phyloP scores from a whole-genome alignment of 768 basidiomycete genomes.

The Lyophyllum semitale region DNA sequence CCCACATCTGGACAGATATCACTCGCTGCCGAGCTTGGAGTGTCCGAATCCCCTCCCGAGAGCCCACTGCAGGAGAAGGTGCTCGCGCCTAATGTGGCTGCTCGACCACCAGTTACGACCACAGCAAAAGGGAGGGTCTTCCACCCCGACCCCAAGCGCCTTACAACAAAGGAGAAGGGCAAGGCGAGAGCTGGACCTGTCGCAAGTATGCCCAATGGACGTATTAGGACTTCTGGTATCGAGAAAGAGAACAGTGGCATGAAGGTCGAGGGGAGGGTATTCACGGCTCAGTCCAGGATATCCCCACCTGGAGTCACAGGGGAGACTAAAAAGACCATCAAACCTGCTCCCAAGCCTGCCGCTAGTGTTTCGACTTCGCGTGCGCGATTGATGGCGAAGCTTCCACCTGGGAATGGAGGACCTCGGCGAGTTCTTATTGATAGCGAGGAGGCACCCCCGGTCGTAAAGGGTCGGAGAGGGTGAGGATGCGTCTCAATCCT shows the following conservation, averaged over 20 bases:
- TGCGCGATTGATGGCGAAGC: conserved; percentile 27
- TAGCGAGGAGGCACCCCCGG: conserved; percentile 61
- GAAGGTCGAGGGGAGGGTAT: conserved; percentile 1
- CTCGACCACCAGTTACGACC: conserved; percentile 7
- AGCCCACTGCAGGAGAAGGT: conserved; percentile 58
- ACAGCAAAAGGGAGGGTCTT: conserved; percentile 27
- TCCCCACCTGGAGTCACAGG: conserved; percentile 18
- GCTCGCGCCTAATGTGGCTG: conserved; percentile 32
- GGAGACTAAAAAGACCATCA: conserved; percentile 20
- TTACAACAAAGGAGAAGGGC: conserved; percentile 39
- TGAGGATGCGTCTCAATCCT: conserved; percentile 23
- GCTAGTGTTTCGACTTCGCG: conserved; percentile 18
- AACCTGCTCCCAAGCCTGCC: conserved; percentile 20
- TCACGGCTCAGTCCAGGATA: conserved; percentile 17
- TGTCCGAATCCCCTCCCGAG: conserved; percentile 43
- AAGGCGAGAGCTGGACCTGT: conserved; percentile 36
- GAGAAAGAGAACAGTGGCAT: conserved; percentile 31
- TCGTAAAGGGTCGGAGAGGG: conserved; percentile 50
- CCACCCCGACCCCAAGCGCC: conserved; percentile 30
- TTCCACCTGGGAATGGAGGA: conserved; percentile 41
- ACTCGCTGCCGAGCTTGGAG: conserved; percentile 47
- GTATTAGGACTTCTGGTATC: conserved; percentile 15
- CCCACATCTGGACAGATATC: conserved; percentile 31
- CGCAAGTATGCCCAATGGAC: conserved; percentile 35
- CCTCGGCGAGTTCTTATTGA: conserved; percentile 69